phyloP scores from a whole-genome alignment of 441 rosid species.

The Corymbia citriodora region DNA sequence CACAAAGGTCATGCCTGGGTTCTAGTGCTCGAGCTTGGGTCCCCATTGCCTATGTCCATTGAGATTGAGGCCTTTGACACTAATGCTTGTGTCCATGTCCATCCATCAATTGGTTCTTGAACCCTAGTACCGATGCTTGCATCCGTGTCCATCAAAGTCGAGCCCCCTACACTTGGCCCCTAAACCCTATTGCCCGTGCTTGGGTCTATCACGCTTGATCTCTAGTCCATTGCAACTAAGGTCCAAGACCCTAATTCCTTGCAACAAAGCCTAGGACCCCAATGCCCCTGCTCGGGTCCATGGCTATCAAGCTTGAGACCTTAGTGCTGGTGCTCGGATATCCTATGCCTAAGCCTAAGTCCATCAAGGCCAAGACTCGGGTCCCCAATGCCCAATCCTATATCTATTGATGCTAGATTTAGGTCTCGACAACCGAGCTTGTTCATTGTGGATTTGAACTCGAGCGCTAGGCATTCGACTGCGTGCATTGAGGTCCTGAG shows the following conservation, averaged over 20 bases:
- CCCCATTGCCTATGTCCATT: not conserved
- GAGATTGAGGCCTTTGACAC: not conserved
- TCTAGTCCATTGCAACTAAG: not conserved
- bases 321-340: not conserved
- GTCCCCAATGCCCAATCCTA: not conserved
- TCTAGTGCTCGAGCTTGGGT: not conserved
- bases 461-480: accelerated
- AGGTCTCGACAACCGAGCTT: not conserved
- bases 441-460: not conserved
- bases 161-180: not conserved
- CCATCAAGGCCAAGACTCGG: not conserved
- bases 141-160: accelerated
- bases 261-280: not conserved
- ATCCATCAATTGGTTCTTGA: no score
- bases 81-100: not conserved
- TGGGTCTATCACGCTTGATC: not conserved
- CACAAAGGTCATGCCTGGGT: not conserved
- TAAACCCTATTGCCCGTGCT: not conserved
- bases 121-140: no score
- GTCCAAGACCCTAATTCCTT: not conserved
- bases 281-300: not conserved
- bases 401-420: not conserved
- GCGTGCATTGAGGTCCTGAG: not conserved
- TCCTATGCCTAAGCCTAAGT: no score
- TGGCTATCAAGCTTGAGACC: not conserved